Evolutionary conservation across 176 grass and related monocot species (phyloP), one percentile per base, ranked within the genome.

Genomic region (Triticum timopheevii): DNA sequence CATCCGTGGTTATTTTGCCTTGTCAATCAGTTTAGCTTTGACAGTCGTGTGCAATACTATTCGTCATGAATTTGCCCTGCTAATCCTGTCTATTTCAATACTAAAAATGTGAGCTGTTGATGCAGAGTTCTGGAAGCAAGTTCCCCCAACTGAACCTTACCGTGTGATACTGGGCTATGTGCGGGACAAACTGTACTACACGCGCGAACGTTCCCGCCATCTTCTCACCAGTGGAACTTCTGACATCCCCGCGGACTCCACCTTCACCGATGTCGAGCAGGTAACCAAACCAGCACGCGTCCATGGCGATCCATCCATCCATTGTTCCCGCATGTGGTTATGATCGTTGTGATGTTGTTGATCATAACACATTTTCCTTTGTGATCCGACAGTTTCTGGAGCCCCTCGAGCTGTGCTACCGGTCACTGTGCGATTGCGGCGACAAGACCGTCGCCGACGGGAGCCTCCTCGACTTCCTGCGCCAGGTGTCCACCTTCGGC

Each of bases 321-420:
- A 35, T 17, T 27, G 4, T 50, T 15, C 3, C 10, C 5, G 13
- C 13, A 50, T 50, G 50, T 54, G 50, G 6, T 54, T 54, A 59
- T 68, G 69, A 65, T 39, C 78, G 28, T 20, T 11, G 8, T 17
- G 10, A 40, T 13, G 34, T 47, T 68, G 23, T 0, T 80, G 36
- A 65, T 10, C 13, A 44, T 39, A 17, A 45, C 47, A 10, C 76
- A 54, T 69, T n/a, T 31, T 23, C 35, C 35, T 35, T 34, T 69
- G 0, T 68, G 79, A 23, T 50, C 13, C 64, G 80, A 75, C 79
- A 98, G 95, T 86, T 98, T 19, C 73, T 98, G 61, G 91, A 93
- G 78, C 95, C 95, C 27, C 91, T 98, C 19, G 93, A 98, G 85
- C 77, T 98, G 33, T 98, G 95, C 72, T 98, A 98, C 79, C 82